Evolutionary conservation across 2,329 filamentous ascomycete species (phyloP).

Genomic region (Huntiella savannae): DNA sequence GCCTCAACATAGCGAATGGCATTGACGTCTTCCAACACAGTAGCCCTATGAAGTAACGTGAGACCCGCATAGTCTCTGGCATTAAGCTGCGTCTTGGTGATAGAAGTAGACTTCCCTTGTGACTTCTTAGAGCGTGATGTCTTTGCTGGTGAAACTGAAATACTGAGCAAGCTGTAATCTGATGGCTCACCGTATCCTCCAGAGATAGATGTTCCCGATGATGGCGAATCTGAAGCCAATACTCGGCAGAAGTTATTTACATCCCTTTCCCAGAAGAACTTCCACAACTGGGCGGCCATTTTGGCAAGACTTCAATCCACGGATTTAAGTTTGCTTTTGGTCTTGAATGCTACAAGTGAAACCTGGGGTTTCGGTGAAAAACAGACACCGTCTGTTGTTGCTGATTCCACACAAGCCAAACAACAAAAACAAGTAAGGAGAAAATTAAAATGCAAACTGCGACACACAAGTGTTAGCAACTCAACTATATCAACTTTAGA

Average conservation of each 20-base stretch:
- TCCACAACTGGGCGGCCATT: slow-evolving; percentile 97
- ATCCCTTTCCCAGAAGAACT: slow-evolving; percentile 93
- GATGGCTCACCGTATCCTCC: slow-evolving; percentile 18
- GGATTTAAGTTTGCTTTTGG: no score
- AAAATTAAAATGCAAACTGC: no score
- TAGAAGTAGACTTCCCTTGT: slow-evolving; percentile 24
- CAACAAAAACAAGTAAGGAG: no score
- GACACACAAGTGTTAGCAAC: no score
- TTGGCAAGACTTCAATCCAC: slow-evolving; percentile 22
- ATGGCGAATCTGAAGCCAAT: slow-evolving; percentile 1
- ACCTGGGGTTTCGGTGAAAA: no score
- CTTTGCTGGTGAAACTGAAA: slow-evolving; percentile 3
- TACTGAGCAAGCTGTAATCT: slow-evolving; percentile 19
- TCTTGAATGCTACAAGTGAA: no score
- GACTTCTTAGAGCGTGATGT: slow-evolving; percentile 31
- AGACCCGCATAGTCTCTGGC: slow-evolving; percentile 63
- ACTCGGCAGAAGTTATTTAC: slow-evolving; percentile 69
- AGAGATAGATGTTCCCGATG: neutral
- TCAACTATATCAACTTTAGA: no score
- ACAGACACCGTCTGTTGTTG: no score
- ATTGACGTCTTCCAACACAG: slow-evolving; percentile 50
- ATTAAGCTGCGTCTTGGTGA: slow-evolving; percentile 54
- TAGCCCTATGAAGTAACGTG: slow-evolving; percentile 68
- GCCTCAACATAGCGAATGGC: slow-evolving; percentile 59
- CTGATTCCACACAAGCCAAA: no score